phyloP scores from a whole-genome alignment of 768 basidiomycete species.

The Cystofilobasidium macerans region DNA sequence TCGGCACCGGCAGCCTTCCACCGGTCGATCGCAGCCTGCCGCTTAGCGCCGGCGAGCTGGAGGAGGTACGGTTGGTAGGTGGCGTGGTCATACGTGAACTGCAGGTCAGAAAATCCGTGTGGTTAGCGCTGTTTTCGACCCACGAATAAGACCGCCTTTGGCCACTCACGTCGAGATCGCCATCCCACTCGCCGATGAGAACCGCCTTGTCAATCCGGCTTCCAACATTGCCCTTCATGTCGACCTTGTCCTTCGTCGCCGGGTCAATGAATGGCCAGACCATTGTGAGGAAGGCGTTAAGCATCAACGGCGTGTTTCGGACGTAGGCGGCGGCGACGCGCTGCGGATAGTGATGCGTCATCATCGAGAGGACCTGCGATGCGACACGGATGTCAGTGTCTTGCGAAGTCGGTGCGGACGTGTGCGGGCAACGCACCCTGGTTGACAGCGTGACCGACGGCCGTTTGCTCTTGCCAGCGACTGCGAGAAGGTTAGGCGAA shows the following conservation, averaged over 20 bases:
- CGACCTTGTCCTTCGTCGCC: background rate
- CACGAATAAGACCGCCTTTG: background rate
- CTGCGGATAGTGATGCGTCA: slow-evolving; percentile 15
- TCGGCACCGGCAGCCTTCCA: background rate
- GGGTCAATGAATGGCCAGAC: slow-evolving; percentile 17
- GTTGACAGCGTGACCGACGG: slow-evolving; percentile 6
- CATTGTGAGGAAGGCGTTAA: slow-evolving; percentile 12
- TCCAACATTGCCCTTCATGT: slow-evolving; percentile 12
- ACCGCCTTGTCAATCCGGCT: background rate
- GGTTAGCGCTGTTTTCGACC: no score
- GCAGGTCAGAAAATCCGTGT: background rate
- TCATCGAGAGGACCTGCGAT: slow-evolving; percentile 11
- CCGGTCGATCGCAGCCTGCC: background rate
- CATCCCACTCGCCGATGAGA: background rate
- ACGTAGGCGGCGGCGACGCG: slow-evolving; percentile 10
- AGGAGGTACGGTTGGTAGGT: slow-evolving; percentile 13
- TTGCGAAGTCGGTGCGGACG: background rate
- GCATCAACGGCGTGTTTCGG: slow-evolving; percentile 17
- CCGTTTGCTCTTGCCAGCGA: slow-evolving; percentile 21
- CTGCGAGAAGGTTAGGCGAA: background rate
- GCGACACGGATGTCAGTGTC: background rate
- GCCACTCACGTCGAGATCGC: slow-evolving; percentile 4
- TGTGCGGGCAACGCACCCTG: background rate
- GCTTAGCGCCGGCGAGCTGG: slow-evolving; percentile 1
- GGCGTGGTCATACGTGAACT: slow-evolving; percentile 14